Evolutionary conservation across 176 grass and related monocot species (phyloP).

Genomic region (Musa troglodytarum): DNA sequence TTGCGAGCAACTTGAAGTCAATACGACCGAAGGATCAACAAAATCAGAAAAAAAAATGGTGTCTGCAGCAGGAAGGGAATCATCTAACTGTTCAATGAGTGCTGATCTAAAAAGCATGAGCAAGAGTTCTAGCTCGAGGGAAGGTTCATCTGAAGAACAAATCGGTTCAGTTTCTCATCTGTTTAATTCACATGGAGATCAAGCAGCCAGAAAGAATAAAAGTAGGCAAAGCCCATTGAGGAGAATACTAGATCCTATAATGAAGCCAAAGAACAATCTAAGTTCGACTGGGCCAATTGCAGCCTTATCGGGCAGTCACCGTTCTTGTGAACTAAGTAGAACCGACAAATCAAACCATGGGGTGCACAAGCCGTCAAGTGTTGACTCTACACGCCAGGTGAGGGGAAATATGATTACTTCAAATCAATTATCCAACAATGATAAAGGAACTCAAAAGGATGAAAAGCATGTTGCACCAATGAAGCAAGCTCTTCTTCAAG

Average conservation of each 20-base stretch:
- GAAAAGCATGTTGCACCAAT: constrained; percentile 38
- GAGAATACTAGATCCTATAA: constrained; percentile 89
- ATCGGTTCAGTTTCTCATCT: not conserved
- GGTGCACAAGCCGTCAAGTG: constrained; percentile 40
- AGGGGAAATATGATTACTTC: constrained; percentile 24
- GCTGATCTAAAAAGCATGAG: constrained; percentile 34
- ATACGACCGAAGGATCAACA: constrained; percentile 8
- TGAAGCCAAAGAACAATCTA: constrained; percentile 47
- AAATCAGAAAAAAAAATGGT: constrained; percentile 28
- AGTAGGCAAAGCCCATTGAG: constrained; percentile 68
- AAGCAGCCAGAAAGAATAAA: constrained; percentile 46
- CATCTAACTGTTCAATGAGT: constrained; percentile 20
- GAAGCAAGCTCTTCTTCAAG: constrained; percentile 80
- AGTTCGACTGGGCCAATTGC: constrained; percentile 30
- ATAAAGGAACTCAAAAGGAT: constrained; percentile 31
- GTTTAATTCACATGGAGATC: constrained; percentile 42
- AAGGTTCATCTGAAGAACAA: constrained; percentile 21
- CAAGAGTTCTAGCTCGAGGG: constrained; percentile 60
- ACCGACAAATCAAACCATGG: constrained; percentile 29
- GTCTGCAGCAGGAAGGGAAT: constrained; percentile 23
- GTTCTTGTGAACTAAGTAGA: constrained; percentile 33
- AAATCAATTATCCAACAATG: constrained; percentile 27
- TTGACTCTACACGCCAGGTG: constrained; percentile 29
- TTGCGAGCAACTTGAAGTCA: not conserved
- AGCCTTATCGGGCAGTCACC: constrained; percentile 27